Conservation (phyloP, 2,329 filamentous ascomycete species). For the Lasiodiplodia gonubiensis region DNA sequence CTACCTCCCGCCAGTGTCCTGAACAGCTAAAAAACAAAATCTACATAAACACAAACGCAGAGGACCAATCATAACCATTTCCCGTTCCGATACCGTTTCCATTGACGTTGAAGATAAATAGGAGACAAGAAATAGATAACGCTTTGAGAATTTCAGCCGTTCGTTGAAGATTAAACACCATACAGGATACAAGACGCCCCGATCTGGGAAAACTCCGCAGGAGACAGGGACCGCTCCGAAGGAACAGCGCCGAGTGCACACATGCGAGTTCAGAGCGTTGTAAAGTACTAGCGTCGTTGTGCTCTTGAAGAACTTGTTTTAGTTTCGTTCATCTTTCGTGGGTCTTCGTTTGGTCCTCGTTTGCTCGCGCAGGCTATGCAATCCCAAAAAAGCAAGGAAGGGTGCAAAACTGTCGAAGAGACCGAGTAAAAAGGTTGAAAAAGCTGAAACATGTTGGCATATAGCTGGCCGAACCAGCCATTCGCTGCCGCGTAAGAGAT, state of each 20-base stretch:
- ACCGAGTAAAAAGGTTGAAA: conserved; percentile 9
- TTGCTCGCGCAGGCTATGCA: conserved; percentile 29
- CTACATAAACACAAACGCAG: not conserved
- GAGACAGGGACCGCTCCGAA: not conserved
- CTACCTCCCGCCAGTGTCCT: conserved; percentile 18
- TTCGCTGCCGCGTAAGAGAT: conserved; percentile 18
- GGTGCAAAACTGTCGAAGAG: conserved; percentile 10
- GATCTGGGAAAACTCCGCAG: not conserved
- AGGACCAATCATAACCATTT: conserved; percentile 17
- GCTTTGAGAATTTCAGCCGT: conserved; percentile 7
- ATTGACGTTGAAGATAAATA: conserved; percentile 15
- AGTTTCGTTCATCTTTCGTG: conserved; percentile 27
- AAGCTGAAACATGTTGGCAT: not conserved
- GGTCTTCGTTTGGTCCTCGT: conserved; percentile 26
- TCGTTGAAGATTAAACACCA: conserved; percentile 27
- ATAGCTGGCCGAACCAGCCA: not conserved
- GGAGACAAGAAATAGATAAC: conserved; percentile 20
- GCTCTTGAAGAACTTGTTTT: conserved; percentile 15
- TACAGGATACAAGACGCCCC: conserved; percentile 20
- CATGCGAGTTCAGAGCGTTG: conserved; percentile 3
- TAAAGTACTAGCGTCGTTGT: conserved; percentile 13
- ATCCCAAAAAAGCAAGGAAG: conserved; percentile 25
- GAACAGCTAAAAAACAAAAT: conserved; percentile 3
- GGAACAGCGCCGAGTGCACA: conserved; percentile 3
- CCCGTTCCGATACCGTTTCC: conserved; percentile 17